Evolutionary conservation across 2,329 filamentous ascomycete genomes (phyloP).

Genomic region (Aspergillus sp.): DNA sequence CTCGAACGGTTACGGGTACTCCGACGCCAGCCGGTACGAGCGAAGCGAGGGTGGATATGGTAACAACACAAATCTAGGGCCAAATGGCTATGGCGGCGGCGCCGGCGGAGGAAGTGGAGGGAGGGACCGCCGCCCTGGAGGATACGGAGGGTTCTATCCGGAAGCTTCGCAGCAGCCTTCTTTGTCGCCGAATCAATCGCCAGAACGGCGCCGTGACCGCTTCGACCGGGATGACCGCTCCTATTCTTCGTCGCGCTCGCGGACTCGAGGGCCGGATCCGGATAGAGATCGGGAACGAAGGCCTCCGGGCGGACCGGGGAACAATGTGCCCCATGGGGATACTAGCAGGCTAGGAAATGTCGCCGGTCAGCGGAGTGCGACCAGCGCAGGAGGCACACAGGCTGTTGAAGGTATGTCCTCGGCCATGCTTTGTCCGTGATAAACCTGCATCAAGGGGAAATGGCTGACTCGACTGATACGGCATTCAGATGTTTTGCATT

Average conservation of each 20-base stretch:
- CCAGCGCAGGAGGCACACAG: slow-evolving; percentile 29
- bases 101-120: slow-evolving; percentile 24
- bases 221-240: slow-evolving; percentile 37
- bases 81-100: slow-evolving; percentile 37
- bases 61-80: slow-evolving; percentile 32
- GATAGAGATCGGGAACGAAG: slow-evolving; percentile 33
- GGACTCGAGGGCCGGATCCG: slow-evolving; percentile 39
- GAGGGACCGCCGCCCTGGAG: slow-evolving; percentile 46
- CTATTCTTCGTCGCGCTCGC: slow-evolving; percentile 39
- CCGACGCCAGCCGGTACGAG: slow-evolving; percentile 41
- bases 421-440: neutral
- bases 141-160: slow-evolving; percentile 50
- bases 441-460: neutral
- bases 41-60: slow-evolving; percentile 39
- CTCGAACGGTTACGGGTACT: slow-evolving; percentile 44
- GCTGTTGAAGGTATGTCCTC: slow-evolving; percentile 41
- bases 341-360: slow-evolving; percentile 26
- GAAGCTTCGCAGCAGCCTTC: slow-evolving; percentile 36
- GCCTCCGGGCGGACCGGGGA: slow-evolving; percentile 30
- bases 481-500: slow-evolving; percentile 67
- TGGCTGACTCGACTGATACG: slow-evolving; percentile 14
- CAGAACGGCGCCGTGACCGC: slow-evolving; percentile 39
- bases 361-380: slow-evolving; percentile 26
- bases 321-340: slow-evolving; percentile 32
- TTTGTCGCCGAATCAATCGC: slow-evolving; percentile 34